Conservation (phyloP, 2,329 filamentous ascomycete genomes). For the Xylaria sp. region DNA sequence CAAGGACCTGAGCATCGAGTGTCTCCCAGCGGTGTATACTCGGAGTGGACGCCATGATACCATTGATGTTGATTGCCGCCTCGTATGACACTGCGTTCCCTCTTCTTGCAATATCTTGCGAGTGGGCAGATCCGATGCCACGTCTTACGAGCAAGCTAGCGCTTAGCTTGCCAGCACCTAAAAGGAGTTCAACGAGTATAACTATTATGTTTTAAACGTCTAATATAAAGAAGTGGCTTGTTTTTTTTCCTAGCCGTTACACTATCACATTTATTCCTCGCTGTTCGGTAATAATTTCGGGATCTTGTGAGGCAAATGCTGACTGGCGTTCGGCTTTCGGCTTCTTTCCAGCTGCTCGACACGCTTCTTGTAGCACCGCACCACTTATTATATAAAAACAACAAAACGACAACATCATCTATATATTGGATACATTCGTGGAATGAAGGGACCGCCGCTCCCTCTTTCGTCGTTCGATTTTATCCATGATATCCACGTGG, state of each 20-base stretch:
- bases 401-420: not conserved
- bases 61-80: not conserved
- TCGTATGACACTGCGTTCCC: conserved; percentile 4
- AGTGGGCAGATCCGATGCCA: not conserved
- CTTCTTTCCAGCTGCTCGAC: not conserved
- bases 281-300: not conserved
- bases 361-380: not conserved
- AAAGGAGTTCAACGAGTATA: not conserved
- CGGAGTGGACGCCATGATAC: not conserved
- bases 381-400: not conserved
- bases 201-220: not conserved
- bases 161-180: not conserved
- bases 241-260: not conserved
- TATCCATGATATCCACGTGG: not conserved
- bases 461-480: not conserved
- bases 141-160: not conserved
- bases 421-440: not conserved
- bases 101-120: not conserved
- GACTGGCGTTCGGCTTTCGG: conserved; percentile 21
- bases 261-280: not conserved
- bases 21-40: not conserved
- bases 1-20: conserved; percentile 6
- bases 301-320: not conserved
- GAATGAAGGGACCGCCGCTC: not conserved
- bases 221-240: not conserved